Base-by-base conservation (phyloP, 306 rosid genomes). In the Alnus rubra region DNA sequence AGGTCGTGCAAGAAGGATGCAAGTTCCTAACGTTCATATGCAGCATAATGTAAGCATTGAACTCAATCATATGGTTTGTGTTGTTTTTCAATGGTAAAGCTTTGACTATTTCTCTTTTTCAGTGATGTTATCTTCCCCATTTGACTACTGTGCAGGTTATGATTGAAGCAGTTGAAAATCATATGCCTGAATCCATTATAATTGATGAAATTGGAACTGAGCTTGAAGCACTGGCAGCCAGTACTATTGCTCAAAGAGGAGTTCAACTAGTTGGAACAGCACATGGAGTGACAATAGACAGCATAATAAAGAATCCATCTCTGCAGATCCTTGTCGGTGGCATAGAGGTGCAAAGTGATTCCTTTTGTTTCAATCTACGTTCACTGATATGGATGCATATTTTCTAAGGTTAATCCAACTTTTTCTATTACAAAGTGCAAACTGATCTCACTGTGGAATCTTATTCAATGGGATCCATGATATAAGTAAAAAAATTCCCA, bases 161-260 rank as follows among this genome's bases (percentile, higher is more conserved):
- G 98, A 95, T 95, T 81, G 98, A 95, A 80, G 98, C 98, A 58
- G 98, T 95, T 71, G 98, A 95, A 83, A 95, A 95, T 78, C 98
- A 96, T 85, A 96, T 90, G 99, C 99, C 98, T 3, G 87, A 96
- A 86, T 86, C 94, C 73, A 93, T 96, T 84, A 93, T 96, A 56
- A 96, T 96, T 58, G 99, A 96, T 82, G 99, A 96, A 91, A 96
- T 96, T 65, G 99, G 99, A 80, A 96, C 99, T 1, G 99, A 96
- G 74, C 97, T 93, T 69, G 98, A 96, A 87, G 98, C 99, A 80
- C 85, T 96, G 85, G 99, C 99, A 84, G 98, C 99, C 65, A 91
- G 99, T 84, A 96, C 99, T 35, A 93, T 96, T 84, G 99, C 99
- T 84, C 98, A 96, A 88, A 89, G 99, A 93, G 99, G 99, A 82